Evolutionary conservation across 2,329 filamentous ascomycete genomes (phyloP).

Genomic region (Neonectria ditissima): DNA sequence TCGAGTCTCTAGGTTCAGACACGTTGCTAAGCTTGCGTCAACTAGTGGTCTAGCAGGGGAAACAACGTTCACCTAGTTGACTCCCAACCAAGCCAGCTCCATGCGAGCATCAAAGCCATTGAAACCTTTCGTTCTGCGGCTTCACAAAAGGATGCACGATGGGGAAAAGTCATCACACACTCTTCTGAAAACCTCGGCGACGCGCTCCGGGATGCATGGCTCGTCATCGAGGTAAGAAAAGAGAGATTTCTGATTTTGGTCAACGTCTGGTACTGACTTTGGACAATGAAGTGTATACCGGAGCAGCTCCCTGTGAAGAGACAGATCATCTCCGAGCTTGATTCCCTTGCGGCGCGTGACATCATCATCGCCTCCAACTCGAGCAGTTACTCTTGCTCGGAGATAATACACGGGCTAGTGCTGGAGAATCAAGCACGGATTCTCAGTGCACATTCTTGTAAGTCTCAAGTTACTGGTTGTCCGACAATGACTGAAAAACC

Average conservation of each 20-base stretch:
- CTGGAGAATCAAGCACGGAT: slow-evolving; percentile 51
- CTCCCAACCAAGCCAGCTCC: slow-evolving; percentile 40
- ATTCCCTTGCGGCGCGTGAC: slow-evolving; percentile 49
- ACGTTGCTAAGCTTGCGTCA: background rate
- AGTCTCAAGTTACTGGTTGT: slow-evolving; percentile 29
- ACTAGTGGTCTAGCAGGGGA: slow-evolving; percentile 48
- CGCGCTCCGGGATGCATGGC: slow-evolving; percentile 42
- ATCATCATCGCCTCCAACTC: slow-evolving; percentile 61
- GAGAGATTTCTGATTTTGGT: accelerated
- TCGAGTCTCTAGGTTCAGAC: no score
- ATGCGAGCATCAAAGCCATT: slow-evolving; percentile 44
- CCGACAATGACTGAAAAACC: background rate
- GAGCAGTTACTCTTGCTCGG: slow-evolving; percentile 57
- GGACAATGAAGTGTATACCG: slow-evolving; percentile 53
- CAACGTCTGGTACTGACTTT: slow-evolving; percentile 12
- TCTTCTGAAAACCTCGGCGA: slow-evolving; percentile 26
- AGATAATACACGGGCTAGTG: slow-evolving; percentile 54
- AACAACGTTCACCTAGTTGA: slow-evolving; percentile 47
- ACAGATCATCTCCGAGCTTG: slow-evolving; percentile 53
- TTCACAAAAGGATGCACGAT: slow-evolving; percentile 6
- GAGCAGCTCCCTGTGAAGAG: slow-evolving; percentile 57
- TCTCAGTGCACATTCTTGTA: slow-evolving; percentile 58
- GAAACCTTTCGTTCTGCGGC: slow-evolving; percentile 36
- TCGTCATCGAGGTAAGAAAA: slow-evolving; percentile 44
- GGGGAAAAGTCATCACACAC: slow-evolving; percentile 41